phyloP scores from a whole-genome alignment of 371 early-diverging fungal species.

The Capillidium rhysosporum region DNA sequence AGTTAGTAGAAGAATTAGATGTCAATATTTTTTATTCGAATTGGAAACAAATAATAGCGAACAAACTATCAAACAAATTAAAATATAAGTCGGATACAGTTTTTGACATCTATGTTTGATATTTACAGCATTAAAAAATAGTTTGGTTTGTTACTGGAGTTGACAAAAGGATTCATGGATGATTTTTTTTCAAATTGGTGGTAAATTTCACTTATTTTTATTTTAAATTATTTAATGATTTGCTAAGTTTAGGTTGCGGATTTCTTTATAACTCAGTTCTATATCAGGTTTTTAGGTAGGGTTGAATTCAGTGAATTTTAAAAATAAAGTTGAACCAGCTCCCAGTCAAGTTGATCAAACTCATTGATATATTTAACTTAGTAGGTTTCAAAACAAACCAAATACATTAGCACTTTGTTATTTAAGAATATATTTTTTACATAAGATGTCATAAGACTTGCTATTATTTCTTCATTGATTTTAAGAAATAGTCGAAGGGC shows the following conservation, averaged over 20 bases:
- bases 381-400: constrained; percentile 84
- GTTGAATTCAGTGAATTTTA: constrained; percentile 85
- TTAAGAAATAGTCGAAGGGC: constrained; percentile 97
- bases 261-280: constrained; percentile 54
- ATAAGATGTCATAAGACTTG: constrained; percentile 25
- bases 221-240: neutral
- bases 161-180: constrained; percentile 53
- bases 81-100: constrained; percentile 19
- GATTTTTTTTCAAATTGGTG: constrained; percentile 18
- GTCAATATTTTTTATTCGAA: too few relatives aligned
- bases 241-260: constrained; percentile 32
- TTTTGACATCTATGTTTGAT: constrained; percentile 45
- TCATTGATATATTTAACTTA: constrained; percentile 76
- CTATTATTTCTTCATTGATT: constrained; percentile 52
- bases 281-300: constrained; percentile 59
- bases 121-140: constrained; percentile 74
- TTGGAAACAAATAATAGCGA: too few relatives aligned
- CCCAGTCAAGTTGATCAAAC: constrained; percentile 49
- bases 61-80: too few relatives aligned
- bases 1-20: too few relatives aligned
- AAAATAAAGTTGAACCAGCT: constrained; percentile 66
- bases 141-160: constrained; percentile 45
- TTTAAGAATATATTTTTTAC: constrained; percentile 2
- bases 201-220: neutral
- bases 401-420: constrained; percentile 15